These are phyloP conservation scores for Botrytis elliptica DNA, from an alignment of 2,329 filamentous ascomycete genomes.

Conservation along the genomic window DNA sequence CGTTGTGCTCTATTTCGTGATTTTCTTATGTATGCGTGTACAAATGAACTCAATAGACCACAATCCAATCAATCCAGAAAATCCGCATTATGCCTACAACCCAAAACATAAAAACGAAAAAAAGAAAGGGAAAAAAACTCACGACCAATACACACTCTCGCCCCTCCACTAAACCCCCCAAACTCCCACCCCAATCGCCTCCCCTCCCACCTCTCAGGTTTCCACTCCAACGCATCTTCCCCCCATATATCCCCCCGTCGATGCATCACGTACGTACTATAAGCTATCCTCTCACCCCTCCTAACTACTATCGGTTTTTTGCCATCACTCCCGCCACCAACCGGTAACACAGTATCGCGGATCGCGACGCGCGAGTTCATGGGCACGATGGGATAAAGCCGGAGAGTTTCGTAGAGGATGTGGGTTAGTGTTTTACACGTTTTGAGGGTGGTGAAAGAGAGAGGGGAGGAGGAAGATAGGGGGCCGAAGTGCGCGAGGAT, in stretches of 20 bases:
- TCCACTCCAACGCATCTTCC: slow-evolving; percentile 51
- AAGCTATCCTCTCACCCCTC: slow-evolving; percentile 35
- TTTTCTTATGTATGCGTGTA: not conserved
- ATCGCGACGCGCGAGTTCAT: slow-evolving; percentile 29
- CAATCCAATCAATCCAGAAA: not conserved
- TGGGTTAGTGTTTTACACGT: slow-evolving; percentile 34
- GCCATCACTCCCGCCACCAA: slow-evolving; percentile 38
- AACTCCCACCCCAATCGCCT: slow-evolving; percentile 78
- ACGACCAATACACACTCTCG: slow-evolving; percentile 66
- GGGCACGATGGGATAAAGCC: slow-evolving; percentile 39
- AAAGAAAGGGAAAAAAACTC: slow-evolving; percentile 34
- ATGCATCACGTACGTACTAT: slow-evolving; percentile 34
- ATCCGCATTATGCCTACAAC: rapidly evolving
- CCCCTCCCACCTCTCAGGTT: slow-evolving; percentile 69
- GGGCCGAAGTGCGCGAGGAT: not conserved
- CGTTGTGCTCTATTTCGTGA: not conserved
- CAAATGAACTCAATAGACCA: not conserved
- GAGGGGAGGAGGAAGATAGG: not conserved
- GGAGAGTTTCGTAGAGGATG: slow-evolving; percentile 33
- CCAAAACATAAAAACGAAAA: not conserved
- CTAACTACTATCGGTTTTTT: slow-evolving; percentile 36
- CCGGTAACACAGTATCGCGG: slow-evolving; percentile 38
- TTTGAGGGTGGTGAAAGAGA: not conserved
- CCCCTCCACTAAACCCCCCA: slow-evolving; percentile 70
- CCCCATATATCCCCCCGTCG: not conserved